Percentiles rank a stretch among this genome's conserved stretches.
Conservation (phyloP, 208 protist genomes). For the Porcisia deanei region DNA sequence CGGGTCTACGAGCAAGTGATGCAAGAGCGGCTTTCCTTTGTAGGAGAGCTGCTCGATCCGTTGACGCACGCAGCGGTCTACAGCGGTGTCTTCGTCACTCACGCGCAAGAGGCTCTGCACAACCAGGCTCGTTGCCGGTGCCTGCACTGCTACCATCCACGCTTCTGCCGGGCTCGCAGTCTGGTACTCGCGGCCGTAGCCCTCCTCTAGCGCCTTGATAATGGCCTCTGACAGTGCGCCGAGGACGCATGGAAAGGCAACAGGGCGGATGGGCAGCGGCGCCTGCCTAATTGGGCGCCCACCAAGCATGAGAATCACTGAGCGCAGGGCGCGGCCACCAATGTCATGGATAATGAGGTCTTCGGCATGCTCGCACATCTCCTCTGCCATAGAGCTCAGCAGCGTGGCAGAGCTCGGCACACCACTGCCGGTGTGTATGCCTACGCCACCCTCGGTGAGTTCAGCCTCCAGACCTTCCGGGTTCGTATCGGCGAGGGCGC, state of each 20-base stretch:
- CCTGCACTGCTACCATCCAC: constrained; percentile 74
- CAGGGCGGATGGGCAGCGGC: constrained; percentile 39
- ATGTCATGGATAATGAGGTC: constrained; percentile 77
- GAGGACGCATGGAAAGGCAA: constrained; percentile 50
- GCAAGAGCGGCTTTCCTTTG: constrained; percentile 54
- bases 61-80: constrained; percentile 53
- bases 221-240: constrained; percentile 46
- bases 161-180: constrained; percentile 37
- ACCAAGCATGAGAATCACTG: constrained; percentile 79
- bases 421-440: constrained; percentile 77
- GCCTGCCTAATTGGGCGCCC: constrained; percentile 72
- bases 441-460: constrained; percentile 59
- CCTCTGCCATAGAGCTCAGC: constrained; percentile 58
- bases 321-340: constrained; percentile 72
- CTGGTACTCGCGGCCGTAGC: constrained; percentile 51
- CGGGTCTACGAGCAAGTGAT: constrained; percentile 58
- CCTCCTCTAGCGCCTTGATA: constrained; percentile 53
- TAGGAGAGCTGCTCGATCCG: constrained; percentile 51
- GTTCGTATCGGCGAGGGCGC: constrained; percentile 45
- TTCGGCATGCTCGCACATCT: constrained; percentile 68
- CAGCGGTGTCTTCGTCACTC: constrained; percentile 43
- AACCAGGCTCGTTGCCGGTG: constrained; percentile 75
- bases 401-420: constrained; percentile 82
- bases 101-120: constrained; percentile 85
- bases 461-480: constrained; percentile 50